phyloP scores from a whole-genome alignment of 148 eudicot genomes.

The Pharnaceum exiguum region DNA sequence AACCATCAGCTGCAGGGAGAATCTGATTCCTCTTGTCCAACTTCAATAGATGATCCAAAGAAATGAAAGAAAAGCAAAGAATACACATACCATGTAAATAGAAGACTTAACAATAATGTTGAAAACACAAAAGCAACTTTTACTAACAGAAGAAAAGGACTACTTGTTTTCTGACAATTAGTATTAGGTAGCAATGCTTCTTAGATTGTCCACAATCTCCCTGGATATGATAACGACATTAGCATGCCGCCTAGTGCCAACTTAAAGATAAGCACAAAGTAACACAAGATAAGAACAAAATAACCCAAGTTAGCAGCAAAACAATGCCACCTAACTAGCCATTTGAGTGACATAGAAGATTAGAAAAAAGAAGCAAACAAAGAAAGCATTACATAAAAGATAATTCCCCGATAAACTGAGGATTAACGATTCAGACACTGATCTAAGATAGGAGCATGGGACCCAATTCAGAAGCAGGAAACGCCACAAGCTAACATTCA shows the following conservation, averaged over 20 bases:
- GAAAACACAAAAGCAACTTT: too few relatives aligned
- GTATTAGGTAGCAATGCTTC: background rate
- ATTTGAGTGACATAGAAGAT: background rate
- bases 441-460: constrained; percentile 14
- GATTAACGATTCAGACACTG: background rate
- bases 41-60: too few relatives aligned
- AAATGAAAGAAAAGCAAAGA: too few relatives aligned
- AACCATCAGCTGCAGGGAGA: background rate
- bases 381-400: constrained; percentile 2
- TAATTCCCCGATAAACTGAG: background rate
- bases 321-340: constrained; percentile 6
- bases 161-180: background rate
- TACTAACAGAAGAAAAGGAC: background rate
- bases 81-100: too few relatives aligned
- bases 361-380: constrained; percentile 11
- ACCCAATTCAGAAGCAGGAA: constrained; percentile 10
- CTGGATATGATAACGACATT: background rate
- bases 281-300: background rate
- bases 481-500: constrained; percentile 12
- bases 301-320: background rate
- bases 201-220: background rate
- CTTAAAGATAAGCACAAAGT: constrained; percentile 5
- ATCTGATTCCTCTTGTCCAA: too few relatives aligned
- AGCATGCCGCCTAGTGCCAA: background rate
- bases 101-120: too few relatives aligned